A percentile compares a stretch with the other conserved stretches of the same genome.
Conservation (phyloP, 2,329 filamentous ascomycete species). For the Ophiostoma pallidulum region DNA sequence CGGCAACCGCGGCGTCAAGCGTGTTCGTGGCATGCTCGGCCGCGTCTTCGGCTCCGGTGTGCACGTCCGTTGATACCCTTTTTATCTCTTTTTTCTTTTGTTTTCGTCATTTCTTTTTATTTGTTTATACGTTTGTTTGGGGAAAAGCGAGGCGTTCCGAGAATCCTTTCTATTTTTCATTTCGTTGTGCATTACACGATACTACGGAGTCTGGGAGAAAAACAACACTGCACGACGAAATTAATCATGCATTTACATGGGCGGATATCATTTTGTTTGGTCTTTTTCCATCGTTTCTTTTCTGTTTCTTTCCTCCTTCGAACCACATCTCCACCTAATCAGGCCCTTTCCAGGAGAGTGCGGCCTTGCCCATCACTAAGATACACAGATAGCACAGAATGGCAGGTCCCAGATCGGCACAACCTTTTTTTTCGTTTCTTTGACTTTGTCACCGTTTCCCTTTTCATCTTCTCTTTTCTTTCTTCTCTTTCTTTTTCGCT, state of each 20-base stretch:
- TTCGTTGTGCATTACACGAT: background rate
- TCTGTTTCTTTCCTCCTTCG: no score
- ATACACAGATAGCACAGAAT: background rate
- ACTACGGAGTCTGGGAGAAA: constrained; percentile 3
- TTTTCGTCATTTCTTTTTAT: background rate
- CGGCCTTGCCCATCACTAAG: background rate
- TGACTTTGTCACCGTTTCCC: background rate
- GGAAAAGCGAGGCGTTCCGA: constrained; percentile 14
- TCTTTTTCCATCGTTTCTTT: background rate
- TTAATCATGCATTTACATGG: constrained; percentile 7
- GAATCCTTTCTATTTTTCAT: background rate
- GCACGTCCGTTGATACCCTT: constrained; percentile 27
- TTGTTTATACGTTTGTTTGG: constrained; percentile 1
- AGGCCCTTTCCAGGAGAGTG: constrained; percentile 2
- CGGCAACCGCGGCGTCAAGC: constrained; percentile 37
- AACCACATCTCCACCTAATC: constrained; percentile 1
- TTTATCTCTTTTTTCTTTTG: background rate
- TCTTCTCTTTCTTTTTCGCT: no score
- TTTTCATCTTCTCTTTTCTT: background rate
- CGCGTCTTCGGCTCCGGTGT: constrained; percentile 39
- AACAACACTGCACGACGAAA: background rate
- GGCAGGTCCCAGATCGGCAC: background rate
- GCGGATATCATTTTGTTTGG: background rate
- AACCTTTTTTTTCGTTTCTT: background rate
- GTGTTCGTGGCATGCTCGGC: constrained; percentile 42